Base-by-base conservation (phyloP, 257 asterid genomes). In the Petrea volubilis region DNA sequence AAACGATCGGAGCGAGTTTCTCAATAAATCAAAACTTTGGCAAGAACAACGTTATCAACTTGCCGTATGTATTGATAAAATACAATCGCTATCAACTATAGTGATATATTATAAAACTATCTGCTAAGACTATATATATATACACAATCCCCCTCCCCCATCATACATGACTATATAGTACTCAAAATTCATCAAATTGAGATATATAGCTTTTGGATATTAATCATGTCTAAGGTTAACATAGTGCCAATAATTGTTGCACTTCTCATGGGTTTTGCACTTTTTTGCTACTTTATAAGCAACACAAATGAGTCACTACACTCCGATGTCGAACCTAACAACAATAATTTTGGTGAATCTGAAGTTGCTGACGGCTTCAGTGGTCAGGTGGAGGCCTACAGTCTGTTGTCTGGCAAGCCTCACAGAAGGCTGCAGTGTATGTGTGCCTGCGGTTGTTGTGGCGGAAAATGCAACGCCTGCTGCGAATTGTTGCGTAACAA, bases 371-470 rank as follows among this genome's bases (percentile, higher is more conserved):
- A 34, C 40, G 40, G 2, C 9, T 34, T 0, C 5, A 10, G 40
- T 34, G 5, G 40, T 6, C 9, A 10, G 40, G 40, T 44, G 5
- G 51, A 44, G 5, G 20, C 3, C 20, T 5, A 44, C 6, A 18
- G 5, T 44, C 1, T 44, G 20, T 13, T 13, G 18, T 38, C 43
- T 12, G 20, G 51, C 3, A 44, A 14, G 14, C 20, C 20, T 13
- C 51, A 44, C 20, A 6, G 51, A 13, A 44, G 20, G 51, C 20
- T 44, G 51, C 51, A 12, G 14, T 44, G 51, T n/a, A 14, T 44
- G 20, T 44, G 51, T 12, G 10, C 12, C 5, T 77, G 77, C 3
- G 81, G 77, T 17, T 77, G 81, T 6, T 77, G 81, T 20, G 80
- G 80, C 9, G 36, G 77, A 10, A 46, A 34, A 2, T 76, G 80